Base-by-base conservation (phyloP, 1,284 basidiomycete genomes). In the Moniliella sp. region DNA sequence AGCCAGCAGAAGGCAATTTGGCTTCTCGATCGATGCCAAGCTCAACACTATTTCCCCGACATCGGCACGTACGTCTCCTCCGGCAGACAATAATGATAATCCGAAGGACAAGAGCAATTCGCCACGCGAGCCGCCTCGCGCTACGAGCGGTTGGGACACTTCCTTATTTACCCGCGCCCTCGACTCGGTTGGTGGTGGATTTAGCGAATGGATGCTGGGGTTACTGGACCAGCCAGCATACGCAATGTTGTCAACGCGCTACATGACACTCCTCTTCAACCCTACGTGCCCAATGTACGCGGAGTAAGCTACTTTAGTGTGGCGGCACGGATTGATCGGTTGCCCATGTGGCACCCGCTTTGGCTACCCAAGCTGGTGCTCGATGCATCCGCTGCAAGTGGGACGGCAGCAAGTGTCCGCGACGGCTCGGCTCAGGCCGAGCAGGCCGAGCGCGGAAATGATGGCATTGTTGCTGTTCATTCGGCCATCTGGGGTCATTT, bases 161-260 rank as follows among this genome's bases (percentile, higher is more conserved):
- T n/a, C n/a, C n/a, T n/a, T n/a, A n/a, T n/a, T n/a, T n/a, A n/a
- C n/a, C n/a, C n/a, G n/a, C n/a, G n/a, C n/a, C n/a, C n/a, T n/a
- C n/a, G n/a, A n/a, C n/a, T n/a, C n/a, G n/a, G n/a, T n/a, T n/a
- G n/a, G n/a, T n/a, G 75, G 75, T 2, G 76, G 76, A 8, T 74
- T 94, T 52, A 81, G 81, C 5, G 76, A 77, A 1, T 74, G 84
- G 47, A 69, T 97, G 25, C 71, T 97, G n/a, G 77, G 78, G 33
- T 65, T 88, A 34, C 71, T 97, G 46, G 91, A 99, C 66, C 86
- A 84, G 1, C 91, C 91, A 0, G 91, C 91, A 0, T 99, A 97
- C 59, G 75, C 80, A 10, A 93, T 94, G 62, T 71, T 97, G 27
- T 88, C 81, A 4, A 80, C 86, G 1, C 62, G 70, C 5, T 94